Evolutionary conservation across 2,329 filamentous ascomycete species (phyloP).

Genomic region (Trichoderma cornu-damae): DNA sequence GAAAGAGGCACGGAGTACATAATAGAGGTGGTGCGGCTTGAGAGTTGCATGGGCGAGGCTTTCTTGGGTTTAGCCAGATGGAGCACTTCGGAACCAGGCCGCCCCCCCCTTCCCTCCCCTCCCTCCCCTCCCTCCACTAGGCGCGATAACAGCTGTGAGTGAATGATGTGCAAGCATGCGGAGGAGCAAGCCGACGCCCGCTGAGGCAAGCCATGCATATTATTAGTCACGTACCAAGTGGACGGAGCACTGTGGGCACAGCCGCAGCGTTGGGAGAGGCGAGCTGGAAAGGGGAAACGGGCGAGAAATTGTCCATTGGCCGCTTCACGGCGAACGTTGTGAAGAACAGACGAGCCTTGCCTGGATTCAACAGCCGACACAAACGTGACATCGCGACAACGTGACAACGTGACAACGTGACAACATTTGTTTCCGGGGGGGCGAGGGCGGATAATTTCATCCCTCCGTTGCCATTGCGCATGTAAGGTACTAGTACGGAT

Average conservation of each 20-base stretch:
- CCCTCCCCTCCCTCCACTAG: no score
- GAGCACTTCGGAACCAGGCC: background rate
- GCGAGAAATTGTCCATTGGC: background rate
- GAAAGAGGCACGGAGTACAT: no score
- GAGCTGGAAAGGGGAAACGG: background rate
- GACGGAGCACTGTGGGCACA: background rate
- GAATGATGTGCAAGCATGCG: background rate
- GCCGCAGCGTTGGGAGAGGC: background rate
- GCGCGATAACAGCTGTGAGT: background rate
- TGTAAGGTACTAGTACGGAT: no score
- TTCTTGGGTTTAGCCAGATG: background rate
- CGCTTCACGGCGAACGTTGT: background rate
- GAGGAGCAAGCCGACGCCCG: background rate
- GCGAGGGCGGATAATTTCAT: background rate
- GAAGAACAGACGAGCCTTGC: background rate
- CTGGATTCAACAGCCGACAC: conserved; percentile 9
- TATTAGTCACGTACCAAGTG: background rate
- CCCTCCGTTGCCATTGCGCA: no score
- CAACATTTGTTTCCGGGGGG: background rate
- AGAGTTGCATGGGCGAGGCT: no score
- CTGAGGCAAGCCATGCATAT: background rate
- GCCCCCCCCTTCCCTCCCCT: no score
- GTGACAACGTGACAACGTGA: background rate
- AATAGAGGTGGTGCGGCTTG: no score
- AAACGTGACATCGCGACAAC: background rate